Evolutionary conservation across 73 alveolate genomes (phyloP).

Genomic region (Strombidium stylifer): DNA sequence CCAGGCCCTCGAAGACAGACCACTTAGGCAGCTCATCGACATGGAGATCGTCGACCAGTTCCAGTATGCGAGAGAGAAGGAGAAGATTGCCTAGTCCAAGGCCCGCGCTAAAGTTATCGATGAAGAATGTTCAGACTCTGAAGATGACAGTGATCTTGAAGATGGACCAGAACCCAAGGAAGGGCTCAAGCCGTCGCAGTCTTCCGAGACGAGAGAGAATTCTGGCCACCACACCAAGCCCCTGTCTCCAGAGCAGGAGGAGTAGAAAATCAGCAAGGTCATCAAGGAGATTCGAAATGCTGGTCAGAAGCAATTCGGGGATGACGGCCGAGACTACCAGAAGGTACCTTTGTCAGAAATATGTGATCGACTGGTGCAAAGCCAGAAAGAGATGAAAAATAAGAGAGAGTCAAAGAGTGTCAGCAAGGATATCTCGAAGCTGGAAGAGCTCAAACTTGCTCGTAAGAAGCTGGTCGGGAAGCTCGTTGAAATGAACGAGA

Average conservation of each 20-base stretch:
- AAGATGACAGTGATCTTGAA: slow-evolving; percentile 39
- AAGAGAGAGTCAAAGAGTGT: background rate
- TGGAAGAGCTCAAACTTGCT: background rate
- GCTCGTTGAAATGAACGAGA: background rate
- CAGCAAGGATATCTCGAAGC: background rate
- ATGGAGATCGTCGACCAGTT: slow-evolving; percentile 41
- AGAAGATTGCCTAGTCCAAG: slow-evolving; percentile 28
- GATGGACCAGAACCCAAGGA: no score
- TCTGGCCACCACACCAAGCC: no score
- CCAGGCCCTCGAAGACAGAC: slow-evolving; percentile 17
- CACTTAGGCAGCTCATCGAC: slow-evolving; percentile 15
- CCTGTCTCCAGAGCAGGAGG: no score
- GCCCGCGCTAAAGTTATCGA: slow-evolving; percentile 14
- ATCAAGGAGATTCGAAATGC: no score
- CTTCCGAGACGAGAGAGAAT: no score
- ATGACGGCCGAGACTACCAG: no score
- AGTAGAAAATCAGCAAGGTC: no score
- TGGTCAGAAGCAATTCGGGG: no score
- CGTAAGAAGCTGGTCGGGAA: background rate
- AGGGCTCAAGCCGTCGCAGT: no score
- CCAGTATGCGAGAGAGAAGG: slow-evolving; percentile 36
- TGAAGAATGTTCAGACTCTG: slow-evolving; percentile 4
- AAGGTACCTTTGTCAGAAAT: no score
- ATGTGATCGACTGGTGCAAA: background rate
- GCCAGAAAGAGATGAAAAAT: background rate